A percentile compares a stretch with the other conserved stretches of the same genome.
These are phyloP conservation scores for Taphrina flavorubra DNA, from an alignment of 1,139 yeast species.

Conservation along the genomic window DNA sequence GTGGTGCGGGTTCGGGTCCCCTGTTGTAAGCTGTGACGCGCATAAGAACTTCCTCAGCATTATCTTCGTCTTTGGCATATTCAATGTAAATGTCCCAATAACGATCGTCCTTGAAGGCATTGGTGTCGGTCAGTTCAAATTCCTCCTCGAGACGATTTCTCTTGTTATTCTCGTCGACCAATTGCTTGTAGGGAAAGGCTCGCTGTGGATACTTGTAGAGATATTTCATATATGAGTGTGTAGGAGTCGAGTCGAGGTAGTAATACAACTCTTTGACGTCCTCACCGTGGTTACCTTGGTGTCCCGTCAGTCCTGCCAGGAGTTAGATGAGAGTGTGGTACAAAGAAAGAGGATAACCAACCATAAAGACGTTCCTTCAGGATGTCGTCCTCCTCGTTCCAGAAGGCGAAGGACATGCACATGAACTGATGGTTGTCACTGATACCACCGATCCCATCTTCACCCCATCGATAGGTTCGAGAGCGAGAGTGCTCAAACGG, in stretches of 20 bases:
- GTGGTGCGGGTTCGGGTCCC: conserved; percentile 80
- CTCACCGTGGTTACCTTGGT: conserved; percentile 95
- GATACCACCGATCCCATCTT: conserved; percentile 93
- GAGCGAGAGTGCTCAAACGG: conserved; percentile 86
- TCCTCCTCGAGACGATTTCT: conserved; percentile 70
- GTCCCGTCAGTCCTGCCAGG: conserved; percentile 66
- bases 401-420: conserved; percentile 78
- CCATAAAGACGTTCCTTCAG: conserved; percentile 89
- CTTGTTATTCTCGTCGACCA: conserved; percentile 71
- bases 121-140: conserved; percentile 77
- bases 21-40: conserved; percentile 90
- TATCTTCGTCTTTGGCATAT: conserved; percentile 84
- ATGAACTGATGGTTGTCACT: conserved; percentile 82
- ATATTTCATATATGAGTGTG: conserved; percentile 92
- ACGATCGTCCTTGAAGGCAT: conserved; percentile 74
- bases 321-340: not conserved
- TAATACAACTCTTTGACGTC: conserved; percentile 88
- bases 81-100: conserved; percentile 92
- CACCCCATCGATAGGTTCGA: conserved; percentile 93
- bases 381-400: conserved; percentile 90
- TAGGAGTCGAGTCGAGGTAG: conserved; percentile 87
- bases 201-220: conserved; percentile 89
- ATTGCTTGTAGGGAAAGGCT: conserved; percentile 79
- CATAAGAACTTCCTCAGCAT: conserved; percentile 79
- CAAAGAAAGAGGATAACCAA: not conserved